Conservation (phyloP, 2,329 filamentous ascomycete genomes). For the Curvularia lunata region DNA sequence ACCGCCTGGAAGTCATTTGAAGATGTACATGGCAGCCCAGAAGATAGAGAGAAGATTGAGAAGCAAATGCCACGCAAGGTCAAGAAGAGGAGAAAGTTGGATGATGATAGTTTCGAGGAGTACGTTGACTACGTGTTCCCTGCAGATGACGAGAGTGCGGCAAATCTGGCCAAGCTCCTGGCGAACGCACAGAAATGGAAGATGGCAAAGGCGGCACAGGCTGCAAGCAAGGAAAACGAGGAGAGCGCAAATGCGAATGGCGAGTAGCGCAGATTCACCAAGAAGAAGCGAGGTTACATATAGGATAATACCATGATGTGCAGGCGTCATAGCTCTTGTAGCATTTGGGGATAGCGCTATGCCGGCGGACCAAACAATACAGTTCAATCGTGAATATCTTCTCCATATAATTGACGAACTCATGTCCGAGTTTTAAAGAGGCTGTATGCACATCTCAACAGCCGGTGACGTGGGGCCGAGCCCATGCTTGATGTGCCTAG, state of each 20-base stretch:
- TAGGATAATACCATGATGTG: neutral
- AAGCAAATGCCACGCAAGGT: constrained; percentile 92
- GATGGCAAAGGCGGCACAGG: constrained; percentile 54
- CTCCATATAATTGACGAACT: neutral
- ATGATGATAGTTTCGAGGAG: constrained; percentile 94
- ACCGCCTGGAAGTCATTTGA: constrained; percentile 95
- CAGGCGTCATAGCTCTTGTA: neutral
- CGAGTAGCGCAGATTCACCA: neutral
- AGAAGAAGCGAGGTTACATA: neutral
- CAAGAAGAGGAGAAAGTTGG: constrained; percentile 89
- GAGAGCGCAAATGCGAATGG: constrained; percentile 2
- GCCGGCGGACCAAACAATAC: neutral
- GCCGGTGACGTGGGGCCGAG: constrained; percentile 5
- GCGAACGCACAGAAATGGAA: constrained; percentile 91
- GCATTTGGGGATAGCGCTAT: neutral
- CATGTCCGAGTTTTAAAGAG: neutral
- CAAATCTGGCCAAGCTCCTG: constrained; percentile 82
- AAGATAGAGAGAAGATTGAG: constrained; percentile 81
- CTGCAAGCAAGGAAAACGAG: constrained; percentile 15
- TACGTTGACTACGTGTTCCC: constrained; percentile 98
- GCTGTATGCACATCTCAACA: neutral
- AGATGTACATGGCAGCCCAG: constrained; percentile 75
- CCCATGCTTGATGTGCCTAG: neutral
- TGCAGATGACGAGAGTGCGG: constrained; percentile 85
- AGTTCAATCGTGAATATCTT: neutral